Conservation (phyloP, 768 basidiomycete species). For the Kwoniella shandongensis region DNA sequence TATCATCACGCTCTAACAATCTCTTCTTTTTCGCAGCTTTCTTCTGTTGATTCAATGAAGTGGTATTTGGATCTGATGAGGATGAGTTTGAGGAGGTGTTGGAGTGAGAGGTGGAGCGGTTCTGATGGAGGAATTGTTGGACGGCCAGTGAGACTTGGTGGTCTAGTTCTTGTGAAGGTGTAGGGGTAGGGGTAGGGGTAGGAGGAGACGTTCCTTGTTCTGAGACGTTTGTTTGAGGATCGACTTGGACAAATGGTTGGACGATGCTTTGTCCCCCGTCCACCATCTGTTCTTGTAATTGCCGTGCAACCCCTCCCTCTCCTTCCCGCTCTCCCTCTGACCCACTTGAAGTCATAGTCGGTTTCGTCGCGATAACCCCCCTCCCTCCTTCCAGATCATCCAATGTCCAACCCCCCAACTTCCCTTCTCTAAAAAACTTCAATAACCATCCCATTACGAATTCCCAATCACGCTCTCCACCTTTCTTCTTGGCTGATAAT, state of each 20-base stretch:
- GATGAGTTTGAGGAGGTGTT: too few relatives aligned
- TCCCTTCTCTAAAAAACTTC: conserved; percentile 73
- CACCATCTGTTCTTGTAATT: too few relatives aligned
- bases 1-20: conserved; percentile 13
- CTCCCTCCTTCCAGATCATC: conserved; percentile 41
- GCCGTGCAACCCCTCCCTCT: too few relatives aligned
- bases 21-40: conserved; percentile 12
- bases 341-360: background rate
- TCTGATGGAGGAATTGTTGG: conserved; percentile 10
- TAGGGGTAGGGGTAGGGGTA: background rate
- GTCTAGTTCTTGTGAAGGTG: conserved; percentile 1
- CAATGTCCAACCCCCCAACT: conserved; percentile 51
- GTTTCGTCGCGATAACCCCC: background rate
- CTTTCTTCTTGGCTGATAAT: conserved; percentile 77
- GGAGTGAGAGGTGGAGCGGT: background rate
- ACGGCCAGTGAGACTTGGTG: conserved; percentile 15
- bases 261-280: too few relatives aligned
- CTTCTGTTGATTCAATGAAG: conserved; percentile 13
- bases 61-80: background rate
- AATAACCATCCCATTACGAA: conserved; percentile 80
- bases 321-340: background rate
- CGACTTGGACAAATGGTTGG: too few relatives aligned
- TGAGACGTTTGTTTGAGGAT: background rate
- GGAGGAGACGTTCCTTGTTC: background rate
- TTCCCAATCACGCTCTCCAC: conserved; percentile 68